Evolutionary conservation across 2,329 filamentous ascomycete genomes (phyloP).

Genomic region (Cladosporium sp.): DNA sequence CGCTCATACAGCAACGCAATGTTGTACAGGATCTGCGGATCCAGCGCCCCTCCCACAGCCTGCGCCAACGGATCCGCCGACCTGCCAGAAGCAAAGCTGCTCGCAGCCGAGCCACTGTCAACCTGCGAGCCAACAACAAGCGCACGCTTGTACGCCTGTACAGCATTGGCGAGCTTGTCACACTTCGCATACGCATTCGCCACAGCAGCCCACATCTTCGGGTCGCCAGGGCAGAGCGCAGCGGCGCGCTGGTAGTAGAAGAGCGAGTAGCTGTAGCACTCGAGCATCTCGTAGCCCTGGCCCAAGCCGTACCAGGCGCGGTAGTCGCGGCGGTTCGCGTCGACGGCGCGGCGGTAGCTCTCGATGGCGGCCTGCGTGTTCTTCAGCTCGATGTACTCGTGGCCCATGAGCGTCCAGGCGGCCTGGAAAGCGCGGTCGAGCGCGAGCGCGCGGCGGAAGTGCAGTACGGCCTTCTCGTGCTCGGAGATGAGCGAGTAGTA

Average conservation of each 20-base stretch:
- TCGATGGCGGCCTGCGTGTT: constrained; percentile 98
- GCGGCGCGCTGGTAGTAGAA: constrained; percentile 98
- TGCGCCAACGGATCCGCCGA: constrained; percentile 39
- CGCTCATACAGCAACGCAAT: constrained; percentile 87
- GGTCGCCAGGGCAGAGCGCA: constrained; percentile 86
- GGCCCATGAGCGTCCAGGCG: constrained; percentile 97
- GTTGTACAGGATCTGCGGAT: constrained; percentile 83
- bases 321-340: constrained; percentile 93
- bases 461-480: constrained; percentile 96
- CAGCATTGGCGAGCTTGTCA: constrained; percentile 78
- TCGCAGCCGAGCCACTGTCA: constrained; percentile 48
- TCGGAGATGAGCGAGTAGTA: constrained; percentile 92
- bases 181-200: constrained; percentile 88
- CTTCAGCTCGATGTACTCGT: constrained; percentile 97
- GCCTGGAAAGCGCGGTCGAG: constrained; percentile 86
- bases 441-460: constrained; percentile 87
- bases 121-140: constrained; percentile 83
- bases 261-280: constrained; percentile 94
- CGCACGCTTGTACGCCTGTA: constrained; percentile 90
- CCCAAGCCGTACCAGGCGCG: constrained; percentile 96
- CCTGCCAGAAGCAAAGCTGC: constrained; percentile 36
- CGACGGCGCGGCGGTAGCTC: constrained; percentile 88
- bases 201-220: constrained; percentile 98
- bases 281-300: constrained; percentile 93
- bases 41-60: constrained; percentile 57